Evolutionary conservation across 495 filamentous ascomycete genomes (phyloP).

Genomic region (Penicillium psychrofluorescens): DNA sequence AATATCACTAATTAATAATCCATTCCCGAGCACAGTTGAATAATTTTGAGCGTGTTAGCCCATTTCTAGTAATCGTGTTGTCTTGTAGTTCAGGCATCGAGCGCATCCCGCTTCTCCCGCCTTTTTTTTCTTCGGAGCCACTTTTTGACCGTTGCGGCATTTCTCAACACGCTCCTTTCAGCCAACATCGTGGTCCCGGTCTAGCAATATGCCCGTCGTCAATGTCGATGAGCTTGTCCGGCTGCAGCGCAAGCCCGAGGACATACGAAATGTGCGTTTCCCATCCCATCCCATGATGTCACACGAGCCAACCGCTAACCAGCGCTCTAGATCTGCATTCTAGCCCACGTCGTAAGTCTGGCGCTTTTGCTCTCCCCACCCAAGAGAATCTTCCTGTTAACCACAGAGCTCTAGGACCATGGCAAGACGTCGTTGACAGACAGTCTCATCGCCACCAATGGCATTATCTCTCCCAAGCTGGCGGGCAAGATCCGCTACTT

Average conservation of each 20-base stretch:
- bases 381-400: background rate
- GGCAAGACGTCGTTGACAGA: constrained; percentile 98
- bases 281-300: constrained; percentile 31
- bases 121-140: too few species aligned
- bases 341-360: constrained; percentile 83
- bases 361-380: too few species aligned
- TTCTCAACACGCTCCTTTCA: too few species aligned
- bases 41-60: background rate
- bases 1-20: constrained; percentile 1
- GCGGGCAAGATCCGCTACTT: constrained; percentile 98
- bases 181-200: background rate
- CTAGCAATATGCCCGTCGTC: constrained; percentile 74
- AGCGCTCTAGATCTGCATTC: constrained; percentile 79
- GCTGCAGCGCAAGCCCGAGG: constrained; percentile 76
- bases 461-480: constrained; percentile 96
- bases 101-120: constrained; percentile 2
- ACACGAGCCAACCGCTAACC: constrained; percentile 19
- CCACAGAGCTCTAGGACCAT: constrained; percentile 55
- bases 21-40: background rate
- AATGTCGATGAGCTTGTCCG: constrained; percentile 76
- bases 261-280: constrained; percentile 75
- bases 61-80: constrained; percentile 7
- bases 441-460: constrained; percentile 94
- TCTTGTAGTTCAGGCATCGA: too few species aligned
- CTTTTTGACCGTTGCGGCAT: too few species aligned